Base-by-base conservation (phyloP, 768 basidiomycete genomes). In the Mycena metata region DNA sequence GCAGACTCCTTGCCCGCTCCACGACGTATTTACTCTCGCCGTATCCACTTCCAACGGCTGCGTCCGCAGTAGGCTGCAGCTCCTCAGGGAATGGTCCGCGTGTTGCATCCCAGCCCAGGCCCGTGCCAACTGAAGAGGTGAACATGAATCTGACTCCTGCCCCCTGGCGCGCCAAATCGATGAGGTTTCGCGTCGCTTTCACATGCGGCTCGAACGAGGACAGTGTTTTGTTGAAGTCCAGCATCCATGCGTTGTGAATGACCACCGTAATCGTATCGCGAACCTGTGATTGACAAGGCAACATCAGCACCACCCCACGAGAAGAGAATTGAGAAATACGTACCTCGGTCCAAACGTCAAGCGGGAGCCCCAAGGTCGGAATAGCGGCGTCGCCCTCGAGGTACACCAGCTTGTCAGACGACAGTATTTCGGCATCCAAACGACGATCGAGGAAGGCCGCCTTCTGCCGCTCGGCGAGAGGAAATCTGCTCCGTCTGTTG, bases 181-280 rank as follows among this genome's bases (percentile, higher is more conserved):
- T 75, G 23, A 86, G 75, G 71, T 83, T 81, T 17, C 83, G 75
- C 2, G 81, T 83, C 17, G 83, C 83, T 23, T 74, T 72, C 24
- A 87, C 76, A 63, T 84, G 79, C 5, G 79, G 69, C 59, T 86
- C 83, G 49, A 87, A 86, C 6, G 85, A 84, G 4, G 80, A 74
- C 36, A 86, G 71, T 12, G 77, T 73, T 1, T 84, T 76, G 54
- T 83, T 83, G 72, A 88, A 86, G 73, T 88, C 84, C 24, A 88
- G 76, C 1, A 77, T 78, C 87, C 86, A 87, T 10, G 85, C 84
- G 51, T 78, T 80, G 63, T 83, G 81, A 2, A 83, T 77, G 59
- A 84, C 76, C 9, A 71, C 43, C 2, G 76, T 80, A 5, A 76
- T 61, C 5, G 73, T 72, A 24, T 69, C 58, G 10, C 72, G 73